These are phyloP conservation scores for Malus asiatica DNA, from an alignment of 306 rosid genomes.

Conservation along the genomic window DNA sequence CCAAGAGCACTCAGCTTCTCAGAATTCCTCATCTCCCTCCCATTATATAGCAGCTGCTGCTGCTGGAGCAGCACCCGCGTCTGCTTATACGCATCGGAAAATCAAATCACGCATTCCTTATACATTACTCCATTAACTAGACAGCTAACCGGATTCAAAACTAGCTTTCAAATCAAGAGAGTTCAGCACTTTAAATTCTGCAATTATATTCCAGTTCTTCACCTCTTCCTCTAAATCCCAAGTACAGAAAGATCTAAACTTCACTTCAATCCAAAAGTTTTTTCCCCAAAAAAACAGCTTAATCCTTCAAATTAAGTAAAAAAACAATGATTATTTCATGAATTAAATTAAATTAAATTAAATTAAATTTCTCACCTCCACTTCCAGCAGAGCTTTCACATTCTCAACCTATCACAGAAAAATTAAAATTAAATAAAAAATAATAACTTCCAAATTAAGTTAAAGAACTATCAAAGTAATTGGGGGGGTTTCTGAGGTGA, in stretches of 20 bases:
- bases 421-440: neutral
- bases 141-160: neutral
- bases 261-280: neutral
- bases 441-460: conserved; percentile 3
- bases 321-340: neutral
- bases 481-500: neutral
- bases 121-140: neutral
- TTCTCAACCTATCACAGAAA: conserved; percentile 59
- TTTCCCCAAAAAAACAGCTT: neutral
- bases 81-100: conserved; percentile 34
- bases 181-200: neutral
- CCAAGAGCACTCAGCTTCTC: conserved; percentile 74
- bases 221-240: neutral
- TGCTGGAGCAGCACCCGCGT: conserved; percentile 72
- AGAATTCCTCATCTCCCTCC: conserved; percentile 62
- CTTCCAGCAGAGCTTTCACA: conserved; percentile 90
- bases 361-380: conserved; percentile 52
- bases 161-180: neutral
- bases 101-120: neutral
- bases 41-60: conserved; percentile 80
- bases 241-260: neutral
- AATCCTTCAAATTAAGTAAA: neutral
- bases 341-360: neutral
- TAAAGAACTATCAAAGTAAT: neutral
- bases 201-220: neutral